Evolutionary conservation across 2,329 filamentous ascomycete species (phyloP), one percentile per base, ranked within the genome.

Genomic region (Curvularia verruculosa): DNA sequence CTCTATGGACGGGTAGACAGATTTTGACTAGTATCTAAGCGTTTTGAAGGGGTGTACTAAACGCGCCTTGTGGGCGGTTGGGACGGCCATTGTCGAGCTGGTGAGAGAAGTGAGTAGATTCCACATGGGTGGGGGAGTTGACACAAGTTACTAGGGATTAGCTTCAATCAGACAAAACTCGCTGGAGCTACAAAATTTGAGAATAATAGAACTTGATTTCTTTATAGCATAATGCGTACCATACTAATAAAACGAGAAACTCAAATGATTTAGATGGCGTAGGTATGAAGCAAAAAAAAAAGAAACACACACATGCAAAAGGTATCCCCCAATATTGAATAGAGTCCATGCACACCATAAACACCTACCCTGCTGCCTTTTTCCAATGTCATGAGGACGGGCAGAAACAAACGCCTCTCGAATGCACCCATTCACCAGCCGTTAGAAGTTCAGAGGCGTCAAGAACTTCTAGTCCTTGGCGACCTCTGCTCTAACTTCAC

Each of bases 401-500:
- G 24, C 41, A 43, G 56, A 58, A 52, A 39, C 50, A 23, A 50
- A 61, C 62, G 62, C 62, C 64, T 36, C 28, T 46, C 23, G 54
- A 54, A 60, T 57, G 54, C 54, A 54, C 37, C 29, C 31, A 34
- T 31, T 23, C 12, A 43, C 51, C 28, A 18, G 23, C 21, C 34
- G 34, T 39, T n/a, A 39, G n/a, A 28, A n/a, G 13, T n/a, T 29
- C 21, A n/a, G n/a, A 49, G 34, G 23, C 46, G 34, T 49, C 28
- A n/a, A 21, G 24, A 49, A 45, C 39, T 34, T 19, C 45, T 56
- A 65, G n/a, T 68, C 68, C 43, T 71, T 71, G 5, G 68, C 69
- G 7, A 68, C 63, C 43, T 72, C 69, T 21, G 70, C 63, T 21
- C 67, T 56, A 9, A 73, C 64, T 53, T 73, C 69, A n/a, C 66